Percentiles rank a stretch among this genome's conserved stretches.
Evolutionary conservation across 805 yeast genomes (phyloP).

Genomic region (Lipomyces orientalis): DNA sequence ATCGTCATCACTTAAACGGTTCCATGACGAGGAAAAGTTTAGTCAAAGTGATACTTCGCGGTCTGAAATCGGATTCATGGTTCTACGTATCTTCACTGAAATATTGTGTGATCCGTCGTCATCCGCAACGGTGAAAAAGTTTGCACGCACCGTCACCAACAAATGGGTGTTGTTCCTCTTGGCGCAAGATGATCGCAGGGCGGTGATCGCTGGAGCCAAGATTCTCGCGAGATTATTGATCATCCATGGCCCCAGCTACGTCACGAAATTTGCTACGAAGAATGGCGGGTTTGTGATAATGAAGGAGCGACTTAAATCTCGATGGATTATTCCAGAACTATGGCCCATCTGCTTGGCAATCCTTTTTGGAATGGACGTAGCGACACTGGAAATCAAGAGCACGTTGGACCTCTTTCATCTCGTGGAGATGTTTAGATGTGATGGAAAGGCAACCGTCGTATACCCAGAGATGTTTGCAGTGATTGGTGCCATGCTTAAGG

Average conservation of each 20-base stretch:
- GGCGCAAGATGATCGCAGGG: conserved; percentile 49
- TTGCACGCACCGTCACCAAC: conserved; percentile 62
- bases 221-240: conserved; percentile 58
- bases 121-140: conserved; percentile 47
- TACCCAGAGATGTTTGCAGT: conserved; percentile 39
- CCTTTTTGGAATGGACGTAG: conserved; percentile 52
- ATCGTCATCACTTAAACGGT: background rate
- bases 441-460: conserved; percentile 34
- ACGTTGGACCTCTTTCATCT: conserved; percentile 32
- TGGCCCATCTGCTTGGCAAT: conserved; percentile 40
- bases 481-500: conserved; percentile 38
- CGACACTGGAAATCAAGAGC: conserved; percentile 25
- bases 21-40: conserved; percentile 32
- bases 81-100: conserved; percentile 49
- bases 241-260: conserved; percentile 54
- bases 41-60: conserved; percentile 12
- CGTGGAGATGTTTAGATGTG: conserved; percentile 32
- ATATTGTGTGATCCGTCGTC: conserved; percentile 51
- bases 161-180: conserved; percentile 69
- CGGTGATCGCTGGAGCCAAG: conserved; percentile 46
- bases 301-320: conserved; percentile 52
- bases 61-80: conserved; percentile 42
- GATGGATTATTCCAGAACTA: conserved; percentile 58
- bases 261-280: conserved; percentile 51
- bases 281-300: conserved; percentile 55